These are phyloP conservation scores for Mycosphaerella sp. DNA, from an alignment of 2,329 filamentous ascomycete species.

Conservation along the genomic window DNA sequence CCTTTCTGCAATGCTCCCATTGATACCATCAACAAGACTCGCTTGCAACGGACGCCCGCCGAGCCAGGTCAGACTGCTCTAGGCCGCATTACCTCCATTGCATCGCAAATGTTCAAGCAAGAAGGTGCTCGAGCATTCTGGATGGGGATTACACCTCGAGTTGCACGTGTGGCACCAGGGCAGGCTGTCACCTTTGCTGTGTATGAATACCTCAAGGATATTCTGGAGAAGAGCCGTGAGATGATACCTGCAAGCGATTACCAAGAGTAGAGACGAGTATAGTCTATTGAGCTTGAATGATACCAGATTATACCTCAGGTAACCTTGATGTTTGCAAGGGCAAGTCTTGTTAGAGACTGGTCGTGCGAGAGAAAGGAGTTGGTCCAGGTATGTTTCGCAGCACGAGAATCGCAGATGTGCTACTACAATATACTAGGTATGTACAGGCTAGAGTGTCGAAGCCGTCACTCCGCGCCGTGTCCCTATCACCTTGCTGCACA, in stretches of 20 bases:
- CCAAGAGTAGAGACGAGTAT: constrained; percentile 39
- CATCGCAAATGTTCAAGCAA: constrained; percentile 60
- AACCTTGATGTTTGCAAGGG: background rate
- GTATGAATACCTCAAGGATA: constrained; percentile 47
- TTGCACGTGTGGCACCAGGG: constrained; percentile 95
- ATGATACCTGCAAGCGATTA: constrained; percentile 43
- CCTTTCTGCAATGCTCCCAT: constrained; percentile 96
- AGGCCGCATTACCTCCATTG: constrained; percentile 69
- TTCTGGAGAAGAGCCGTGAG: constrained; percentile 44
- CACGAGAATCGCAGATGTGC: background rate
- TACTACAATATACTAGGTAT: background rate
- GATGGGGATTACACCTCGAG: constrained; percentile 95
- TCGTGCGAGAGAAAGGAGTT: background rate
- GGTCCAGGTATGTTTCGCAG: background rate
- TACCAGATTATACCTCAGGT: background rate
- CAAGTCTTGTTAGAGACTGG: background rate
- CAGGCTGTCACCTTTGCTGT: constrained; percentile 70
- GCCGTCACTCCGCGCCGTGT: background rate
- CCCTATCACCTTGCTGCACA: background rate
- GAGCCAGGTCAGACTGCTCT: constrained; percentile 71
- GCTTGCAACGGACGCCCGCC: constrained; percentile 83
- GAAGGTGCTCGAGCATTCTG: constrained; percentile 95
- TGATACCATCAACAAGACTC: constrained; percentile 98
- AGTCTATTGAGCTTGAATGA: background rate
- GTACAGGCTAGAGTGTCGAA: background rate